These are phyloP conservation scores for Pichia occidentalis DNA, from an alignment of 805 yeast species.

Conservation along the genomic window DNA sequence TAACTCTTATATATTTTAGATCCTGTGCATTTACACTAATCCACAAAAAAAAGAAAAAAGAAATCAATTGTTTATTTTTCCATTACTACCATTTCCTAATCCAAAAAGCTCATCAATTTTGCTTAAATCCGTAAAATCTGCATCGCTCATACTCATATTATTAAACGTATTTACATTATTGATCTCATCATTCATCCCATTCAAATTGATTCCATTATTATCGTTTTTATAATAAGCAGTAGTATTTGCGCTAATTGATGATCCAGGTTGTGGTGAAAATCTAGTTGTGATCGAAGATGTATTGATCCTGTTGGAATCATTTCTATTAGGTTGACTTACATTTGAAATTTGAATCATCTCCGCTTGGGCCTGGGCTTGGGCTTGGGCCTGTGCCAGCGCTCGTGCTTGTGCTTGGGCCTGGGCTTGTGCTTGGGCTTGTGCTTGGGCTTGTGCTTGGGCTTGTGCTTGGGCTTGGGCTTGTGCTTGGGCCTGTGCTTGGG, in stretches of 20 bases:
- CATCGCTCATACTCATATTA: background rate
- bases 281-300: constrained; percentile 24
- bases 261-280: constrained; percentile 26
- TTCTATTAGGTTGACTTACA: too few relatives aligned
- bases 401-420: too few relatives aligned
- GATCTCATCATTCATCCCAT: background rate
- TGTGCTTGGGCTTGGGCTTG: constrained; percentile 3
- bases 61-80: background rate
- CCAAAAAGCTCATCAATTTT: constrained; percentile 13
- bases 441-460: constrained; percentile 29
- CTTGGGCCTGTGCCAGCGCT: too few relatives aligned
- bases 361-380: too few relatives aligned
- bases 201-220: too few relatives aligned
- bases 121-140: constrained; percentile 9
- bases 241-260: constrained; percentile 1
- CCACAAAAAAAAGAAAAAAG: background rate
- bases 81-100: background rate
- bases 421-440: too few relatives aligned
- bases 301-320: constrained; percentile 10
- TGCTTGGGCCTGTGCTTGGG: constrained; percentile 2
- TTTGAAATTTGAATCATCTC: too few relatives aligned
- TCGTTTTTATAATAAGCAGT: background rate
- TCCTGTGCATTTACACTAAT: background rate
- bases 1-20: background rate
- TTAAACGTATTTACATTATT: background rate